These are phyloP conservation scores for Phaeolepiota aurea DNA, from an alignment of 768 basidiomycete genomes.

Conservation along the genomic window DNA sequence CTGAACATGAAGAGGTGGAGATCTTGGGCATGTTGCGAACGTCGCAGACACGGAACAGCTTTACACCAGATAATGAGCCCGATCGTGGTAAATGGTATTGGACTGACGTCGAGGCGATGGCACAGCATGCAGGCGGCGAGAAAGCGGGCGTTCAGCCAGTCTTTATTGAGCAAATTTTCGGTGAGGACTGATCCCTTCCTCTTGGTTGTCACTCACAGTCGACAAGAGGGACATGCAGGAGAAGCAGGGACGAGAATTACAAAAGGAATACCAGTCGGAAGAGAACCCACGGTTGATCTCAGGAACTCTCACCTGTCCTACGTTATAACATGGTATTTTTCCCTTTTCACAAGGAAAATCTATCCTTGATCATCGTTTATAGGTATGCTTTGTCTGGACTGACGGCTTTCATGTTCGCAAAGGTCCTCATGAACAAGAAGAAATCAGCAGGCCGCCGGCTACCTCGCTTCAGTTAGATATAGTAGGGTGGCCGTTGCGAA, in stretches of 20 bases:
- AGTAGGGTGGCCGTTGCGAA: too few species aligned
- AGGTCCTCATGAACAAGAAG: conserved; percentile 51
- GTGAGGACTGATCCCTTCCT: conserved; percentile 34
- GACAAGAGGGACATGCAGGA: conserved; percentile 76
- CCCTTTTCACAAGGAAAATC: conserved; percentile 1
- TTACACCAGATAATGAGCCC: conserved; percentile 86
- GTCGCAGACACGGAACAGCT: conserved; percentile 62
- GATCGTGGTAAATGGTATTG: conserved; percentile 85
- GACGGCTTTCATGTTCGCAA: conserved; percentile 76
- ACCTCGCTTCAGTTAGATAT: conserved; percentile 39
- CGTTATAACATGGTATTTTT: conserved; percentile 79
- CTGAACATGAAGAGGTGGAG: conserved; percentile 52
- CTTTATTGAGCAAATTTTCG: conserved; percentile 84
- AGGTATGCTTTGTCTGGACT: conserved; percentile 89
- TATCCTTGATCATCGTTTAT: conserved; percentile 1
- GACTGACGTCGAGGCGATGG: conserved; percentile 79
- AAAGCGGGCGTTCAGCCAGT: conserved; percentile 75
- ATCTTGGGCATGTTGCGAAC: conserved; percentile 84
- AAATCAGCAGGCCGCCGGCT: conserved; percentile 39
- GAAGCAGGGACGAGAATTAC: conserved; percentile 50
- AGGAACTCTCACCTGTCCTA: conserved; percentile 94
- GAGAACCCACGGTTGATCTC: conserved; percentile 74
- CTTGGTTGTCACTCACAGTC: conserved; percentile 3
- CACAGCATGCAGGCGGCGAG: conserved; percentile 67
- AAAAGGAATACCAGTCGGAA: conserved; percentile 81